Evolutionary conservation across 768 basidiomycete genomes (phyloP).

Genomic region (Tulasnella sp.): DNA sequence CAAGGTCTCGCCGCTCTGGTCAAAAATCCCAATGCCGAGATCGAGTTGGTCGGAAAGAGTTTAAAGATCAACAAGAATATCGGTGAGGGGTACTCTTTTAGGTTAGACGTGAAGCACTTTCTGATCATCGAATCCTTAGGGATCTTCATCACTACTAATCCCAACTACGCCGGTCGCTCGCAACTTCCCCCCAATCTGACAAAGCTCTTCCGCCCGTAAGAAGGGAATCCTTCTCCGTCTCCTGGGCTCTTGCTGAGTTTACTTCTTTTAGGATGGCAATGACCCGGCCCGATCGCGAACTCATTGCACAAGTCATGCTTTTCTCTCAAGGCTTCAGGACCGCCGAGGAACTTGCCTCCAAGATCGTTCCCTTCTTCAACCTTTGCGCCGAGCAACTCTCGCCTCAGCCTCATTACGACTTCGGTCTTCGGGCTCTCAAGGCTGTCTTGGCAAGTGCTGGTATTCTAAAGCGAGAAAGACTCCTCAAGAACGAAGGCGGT

Average conservation of each 20-base stretch:
- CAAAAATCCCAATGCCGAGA: conserved; percentile 79
- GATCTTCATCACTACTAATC: conserved; percentile 98
- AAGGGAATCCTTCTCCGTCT: conserved; percentile 24
- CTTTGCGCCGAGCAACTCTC: conserved; percentile 96
- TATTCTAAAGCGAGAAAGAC: conserved; percentile 88
- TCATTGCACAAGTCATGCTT: conserved; percentile 98
- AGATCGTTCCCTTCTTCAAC: conserved; percentile 99
- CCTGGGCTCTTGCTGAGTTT: conserved; percentile 8
- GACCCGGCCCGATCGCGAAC: conserved; percentile 95
- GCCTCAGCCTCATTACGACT: conserved; percentile 96
- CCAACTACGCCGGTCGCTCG: conserved; percentile 96
- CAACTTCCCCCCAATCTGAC: conserved; percentile 78
- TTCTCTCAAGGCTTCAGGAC: conserved; percentile 99
- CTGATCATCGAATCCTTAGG: conserved; percentile 32
- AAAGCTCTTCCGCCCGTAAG: conserved; percentile 82
- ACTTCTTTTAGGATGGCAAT: conserved; percentile 73
- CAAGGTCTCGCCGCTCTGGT: conserved; percentile 78
- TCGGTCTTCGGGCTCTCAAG: conserved; percentile 93
- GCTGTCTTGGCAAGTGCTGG: conserved; percentile 94
- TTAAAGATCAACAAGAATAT: conserved; percentile 91
- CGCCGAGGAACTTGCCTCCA: conserved; percentile 93
- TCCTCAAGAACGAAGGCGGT: conserved; percentile 31
- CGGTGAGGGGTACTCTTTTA: conserved; percentile 33
- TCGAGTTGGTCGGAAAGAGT: conserved; percentile 90
- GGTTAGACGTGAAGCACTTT: neutral